Conservation (phyloP, 352 stramenopile species). For the Thalassiosira hispida region DNA sequence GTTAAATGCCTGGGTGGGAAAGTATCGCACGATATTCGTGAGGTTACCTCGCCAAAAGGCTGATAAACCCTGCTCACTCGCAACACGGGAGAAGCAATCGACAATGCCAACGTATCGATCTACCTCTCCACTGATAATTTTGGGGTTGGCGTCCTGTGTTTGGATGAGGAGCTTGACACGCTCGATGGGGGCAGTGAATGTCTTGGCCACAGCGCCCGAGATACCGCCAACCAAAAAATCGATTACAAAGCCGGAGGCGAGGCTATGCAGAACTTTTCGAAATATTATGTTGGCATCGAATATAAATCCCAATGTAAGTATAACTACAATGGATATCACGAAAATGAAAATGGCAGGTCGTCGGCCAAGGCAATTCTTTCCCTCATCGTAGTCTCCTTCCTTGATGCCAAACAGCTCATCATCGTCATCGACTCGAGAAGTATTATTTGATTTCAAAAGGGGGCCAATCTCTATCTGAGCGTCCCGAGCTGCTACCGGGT, state of each 20-base stretch:
- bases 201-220: constrained; percentile 86
- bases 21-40: constrained; percentile 91
- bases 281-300: too few relatives aligned
- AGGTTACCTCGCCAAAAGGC: constrained; percentile 91
- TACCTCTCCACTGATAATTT: constrained; percentile 90
- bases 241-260: constrained; percentile 80
- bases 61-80: constrained; percentile 86
- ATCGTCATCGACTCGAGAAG: too few relatives aligned
- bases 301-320: too few relatives aligned
- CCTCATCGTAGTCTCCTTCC: too few relatives aligned
- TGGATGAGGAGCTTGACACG: constrained; percentile 89
- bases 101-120: constrained; percentile 89
- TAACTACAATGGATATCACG: too few relatives aligned
- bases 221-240: constrained; percentile 83
- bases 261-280: too few relatives aligned
- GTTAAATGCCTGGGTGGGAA: constrained; percentile 91
- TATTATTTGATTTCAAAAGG: too few relatives aligned
- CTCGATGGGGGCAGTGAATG: constrained; percentile 86
- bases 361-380: too few relatives aligned
- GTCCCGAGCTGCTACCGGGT: too few relatives aligned
- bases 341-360: too few relatives aligned
- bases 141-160: constrained; percentile 90
- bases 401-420: too few relatives aligned
- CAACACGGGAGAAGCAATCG: constrained; percentile 89
- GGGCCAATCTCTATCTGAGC: too few relatives aligned